Percentiles rank a stretch among this genome's conserved stretches.
Evolutionary conservation across 163 green algal species (phyloP).

Genomic region (Scenedesmus sp.): DNA sequence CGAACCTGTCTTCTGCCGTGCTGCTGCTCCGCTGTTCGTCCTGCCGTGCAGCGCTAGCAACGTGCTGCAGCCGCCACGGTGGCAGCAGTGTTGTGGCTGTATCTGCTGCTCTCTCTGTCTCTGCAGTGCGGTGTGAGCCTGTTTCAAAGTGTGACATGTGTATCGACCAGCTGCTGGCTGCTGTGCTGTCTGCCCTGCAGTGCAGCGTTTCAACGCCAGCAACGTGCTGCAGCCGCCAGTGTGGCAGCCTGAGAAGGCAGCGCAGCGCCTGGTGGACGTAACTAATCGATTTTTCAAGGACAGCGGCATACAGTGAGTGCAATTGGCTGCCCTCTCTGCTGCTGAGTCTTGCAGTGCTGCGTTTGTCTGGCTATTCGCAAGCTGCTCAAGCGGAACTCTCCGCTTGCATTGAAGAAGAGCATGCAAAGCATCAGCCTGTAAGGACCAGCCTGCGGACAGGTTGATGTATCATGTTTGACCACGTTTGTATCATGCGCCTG

Average conservation of each 20-base stretch:
- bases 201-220: background rate
- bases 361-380: background rate
- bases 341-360: background rate
- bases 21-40: background rate
- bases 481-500: too few species aligned
- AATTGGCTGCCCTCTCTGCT: background rate
- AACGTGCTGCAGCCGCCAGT: background rate
- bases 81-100: background rate
- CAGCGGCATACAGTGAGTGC: slow-evolving; percentile 6
- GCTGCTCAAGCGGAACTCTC: background rate
- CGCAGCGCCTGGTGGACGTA: background rate
- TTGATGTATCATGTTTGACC: too few species aligned
- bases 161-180: background rate
- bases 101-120: background rate
- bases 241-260: background rate
- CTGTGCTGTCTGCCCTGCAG: background rate
- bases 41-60: background rate
- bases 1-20: background rate
- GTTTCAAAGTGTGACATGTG: too few species aligned
- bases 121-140: too few species aligned
- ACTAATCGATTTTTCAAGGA: background rate
- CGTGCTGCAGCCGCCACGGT: background rate
- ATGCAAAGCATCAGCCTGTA: too few species aligned
- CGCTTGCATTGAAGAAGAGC: background rate
- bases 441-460: too few species aligned